Evolutionary conservation across 2,329 filamentous ascomycete species (phyloP).

Genomic region (Exophiala aquamarina): DNA sequence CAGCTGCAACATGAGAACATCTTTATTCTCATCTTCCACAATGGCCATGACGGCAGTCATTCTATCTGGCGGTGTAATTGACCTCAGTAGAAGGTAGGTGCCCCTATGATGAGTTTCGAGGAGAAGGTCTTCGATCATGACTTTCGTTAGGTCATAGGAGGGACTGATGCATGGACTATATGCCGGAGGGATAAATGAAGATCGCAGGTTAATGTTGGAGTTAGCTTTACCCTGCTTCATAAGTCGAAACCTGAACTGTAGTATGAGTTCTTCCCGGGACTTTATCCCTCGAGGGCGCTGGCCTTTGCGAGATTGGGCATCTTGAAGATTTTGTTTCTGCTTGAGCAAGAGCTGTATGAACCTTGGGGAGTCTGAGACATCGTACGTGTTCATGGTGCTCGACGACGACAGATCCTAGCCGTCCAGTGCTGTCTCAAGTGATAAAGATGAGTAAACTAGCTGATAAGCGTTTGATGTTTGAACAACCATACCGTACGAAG

Average conservation of each 20-base stretch:
- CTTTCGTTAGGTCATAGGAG: conserved; percentile 26
- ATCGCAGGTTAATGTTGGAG: not conserved
- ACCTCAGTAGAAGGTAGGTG: conserved; percentile 35
- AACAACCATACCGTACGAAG: not conserved
- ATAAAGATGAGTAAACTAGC: too few species aligned
- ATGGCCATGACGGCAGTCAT: conserved; percentile 19
- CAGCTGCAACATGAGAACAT: conserved; percentile 37
- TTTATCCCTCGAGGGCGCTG: not conserved
- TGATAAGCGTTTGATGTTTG: not conserved
- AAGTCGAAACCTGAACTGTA: not conserved
- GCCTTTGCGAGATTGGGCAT: not conserved
- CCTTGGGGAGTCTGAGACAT: not conserved
- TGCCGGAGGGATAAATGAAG: not conserved
- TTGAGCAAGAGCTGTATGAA: not conserved
- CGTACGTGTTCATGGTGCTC: not conserved
- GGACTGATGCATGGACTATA: not conserved
- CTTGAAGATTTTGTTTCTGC: not conserved
- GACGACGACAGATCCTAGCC: not conserved
- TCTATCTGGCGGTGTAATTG: conserved; percentile 31
- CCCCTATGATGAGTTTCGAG: conserved; percentile 45
- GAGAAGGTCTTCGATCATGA: conserved; percentile 34
- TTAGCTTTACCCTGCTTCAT: not conserved
- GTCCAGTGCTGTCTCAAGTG: not conserved
- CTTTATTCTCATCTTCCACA: conserved; percentile 1
- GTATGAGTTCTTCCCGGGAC: not conserved